Conservation (phyloP, 805 yeast species). For the Saturnispora besseyi region DNA sequence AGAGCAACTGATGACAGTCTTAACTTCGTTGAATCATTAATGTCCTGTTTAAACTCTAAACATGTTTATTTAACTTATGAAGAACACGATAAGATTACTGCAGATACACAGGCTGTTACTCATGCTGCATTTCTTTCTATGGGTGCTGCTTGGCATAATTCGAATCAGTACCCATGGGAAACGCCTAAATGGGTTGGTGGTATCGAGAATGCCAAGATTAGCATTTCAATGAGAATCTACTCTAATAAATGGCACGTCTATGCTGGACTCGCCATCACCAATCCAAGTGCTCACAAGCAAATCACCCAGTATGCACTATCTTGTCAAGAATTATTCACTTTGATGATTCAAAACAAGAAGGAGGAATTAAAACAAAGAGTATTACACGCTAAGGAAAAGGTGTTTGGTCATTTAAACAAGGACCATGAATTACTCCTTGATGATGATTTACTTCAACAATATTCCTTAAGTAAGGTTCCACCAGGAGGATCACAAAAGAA, state of each 20-base stretch:
- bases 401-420: slow-evolving; percentile 57
- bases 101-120: slow-evolving; percentile 97
- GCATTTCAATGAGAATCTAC: slow-evolving; percentile 81
- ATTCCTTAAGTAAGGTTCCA: slow-evolving; percentile 64
- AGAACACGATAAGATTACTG: slow-evolving; percentile 91
- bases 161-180: slow-evolving; percentile 87
- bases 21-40: slow-evolving; percentile 51
- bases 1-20: slow-evolving; percentile 48
- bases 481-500: slow-evolving; percentile 67
- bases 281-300: slow-evolving; percentile 89
- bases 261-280: slow-evolving; percentile 93
- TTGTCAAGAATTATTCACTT: slow-evolving; percentile 69
- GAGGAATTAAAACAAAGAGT: slow-evolving; percentile 53
- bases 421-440: slow-evolving; percentile 60
- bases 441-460: slow-evolving; percentile 69
- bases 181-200: slow-evolving; percentile 85
- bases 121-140: slow-evolving; percentile 95
- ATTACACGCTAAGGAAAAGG: slow-evolving; percentile 57
- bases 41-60: slow-evolving; percentile 70
- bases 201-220: slow-evolving; percentile 89
- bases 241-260: slow-evolving; percentile 97
- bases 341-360: slow-evolving; percentile 65
- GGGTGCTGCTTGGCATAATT: slow-evolving; percentile 93
- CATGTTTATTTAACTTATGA: slow-evolving; percentile 70
- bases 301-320: slow-evolving; percentile 83